Evolutionary conservation across 2,329 filamentous ascomycete genomes (phyloP), one percentile per base, ranked within the genome.

Genomic region (Trichoderma sp.): DNA sequence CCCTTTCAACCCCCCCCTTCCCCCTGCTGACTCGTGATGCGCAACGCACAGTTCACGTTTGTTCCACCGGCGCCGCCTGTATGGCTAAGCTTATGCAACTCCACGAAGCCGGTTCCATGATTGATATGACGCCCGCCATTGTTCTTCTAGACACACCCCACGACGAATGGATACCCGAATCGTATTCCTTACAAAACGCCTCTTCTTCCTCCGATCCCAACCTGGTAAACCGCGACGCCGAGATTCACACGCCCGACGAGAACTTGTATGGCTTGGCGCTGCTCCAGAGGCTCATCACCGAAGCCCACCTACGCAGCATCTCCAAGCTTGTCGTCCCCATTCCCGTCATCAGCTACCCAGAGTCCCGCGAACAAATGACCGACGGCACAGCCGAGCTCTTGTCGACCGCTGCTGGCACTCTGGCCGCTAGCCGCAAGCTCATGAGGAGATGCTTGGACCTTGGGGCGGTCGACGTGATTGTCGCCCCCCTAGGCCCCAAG

Each of bases 391-490:
- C 79, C 32, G 83, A 83, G 70, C 81, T 73, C 21, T 72, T 72
- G 10, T 30, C 71, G 28, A 78, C 69, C 18, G 65, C 76, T 6
- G 63, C 75, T 55, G 73, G 69, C 34, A 73, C 73, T 32, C 72
- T 79, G 26, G 74, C 76, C 28, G 72, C 74, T 34, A 76, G 79
- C 68, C 79, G 79, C 61, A 75, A 72, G 52, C 78, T 86, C 66
- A 84, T 94, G 70, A 87, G 90, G 73, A 88, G 85, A 74, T 97
- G 93, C 76, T 81, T 98, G 28, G 93, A 97, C 75, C 88, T 91
- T 4, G 96, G 96, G 43, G 95, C 95, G 13, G 85, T 91, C 34
- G 95, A 98, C 79, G 92, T 97, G 59, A 85, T 97, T 71, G 88
- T 90, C 30, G 93, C 91, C 74, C 95, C 95, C 1, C 80, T 98